Base-by-base conservation (phyloP, 768 basidiomycete genomes). In the Tricholoma bakamatsutake region DNA sequence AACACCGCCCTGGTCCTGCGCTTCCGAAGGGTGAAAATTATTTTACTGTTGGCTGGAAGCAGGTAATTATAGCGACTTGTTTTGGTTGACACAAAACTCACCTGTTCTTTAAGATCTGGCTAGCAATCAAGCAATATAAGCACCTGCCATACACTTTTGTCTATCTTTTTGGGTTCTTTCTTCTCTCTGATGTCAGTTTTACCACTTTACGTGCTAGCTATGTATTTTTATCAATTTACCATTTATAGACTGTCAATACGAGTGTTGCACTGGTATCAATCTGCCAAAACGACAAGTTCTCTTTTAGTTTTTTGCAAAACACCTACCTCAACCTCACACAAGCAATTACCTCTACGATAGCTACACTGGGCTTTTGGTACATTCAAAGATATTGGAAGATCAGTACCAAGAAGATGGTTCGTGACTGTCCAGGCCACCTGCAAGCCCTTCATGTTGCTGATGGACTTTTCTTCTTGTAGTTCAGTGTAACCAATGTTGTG, bases 21-120 rank as follows among this genome's bases (percentile, higher is more conserved):
- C 72, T 94, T 21, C 92, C 92, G 0, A 85, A 85, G 60, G 85
- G 85, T 49, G 84, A 91, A 60, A 79, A 69, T 56, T 93, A 92
- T 62, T 58, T 92, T 27, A 90, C 89, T 0, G 80, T 94, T 46
- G 92, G 92, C 45, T 93, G 88, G 87, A 91, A 88, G 64, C 90
- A 92, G 76, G 87, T 83, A 55, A 40, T 67, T 63, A 1, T 27
- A 47, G 21, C 21, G 21, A 24, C 2, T 42, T 39, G n/a, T 39
- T 11, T 31, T 46, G 3, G 6, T 27, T 31, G 12, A 12, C 28
- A 3, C 7, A 45, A 2, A 30, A 27, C 40, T 13, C 24, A 57
- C 57, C 2, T n/a, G 57, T 21, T 24, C 54, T 21, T 6, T 11
- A 58, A 91, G 85, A 89, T 93, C 50, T 93, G 89, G 84, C 72